These are phyloP conservation scores for Colletotrichum cuscutae DNA, from an alignment of 2,329 filamentous ascomycete genomes.

Conservation along the genomic window DNA sequence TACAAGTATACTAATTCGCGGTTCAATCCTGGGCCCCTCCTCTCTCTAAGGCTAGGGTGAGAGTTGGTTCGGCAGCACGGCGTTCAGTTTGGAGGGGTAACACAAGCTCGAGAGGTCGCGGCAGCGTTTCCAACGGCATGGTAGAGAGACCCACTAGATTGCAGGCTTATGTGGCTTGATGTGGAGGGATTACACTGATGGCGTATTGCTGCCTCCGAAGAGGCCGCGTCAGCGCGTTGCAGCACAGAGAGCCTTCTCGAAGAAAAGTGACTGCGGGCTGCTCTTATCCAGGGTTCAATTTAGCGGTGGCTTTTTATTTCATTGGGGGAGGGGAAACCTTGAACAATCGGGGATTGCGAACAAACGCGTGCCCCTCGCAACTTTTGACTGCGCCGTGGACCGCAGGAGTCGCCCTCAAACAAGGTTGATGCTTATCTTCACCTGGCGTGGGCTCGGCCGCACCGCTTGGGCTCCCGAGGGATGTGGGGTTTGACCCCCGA, in stretches of 20 bases:
- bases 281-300: not conserved
- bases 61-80: conserved; percentile 22
- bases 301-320: not conserved
- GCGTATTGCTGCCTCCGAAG: conserved; percentile 25
- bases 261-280: not conserved
- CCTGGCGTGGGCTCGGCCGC: conserved; percentile 21
- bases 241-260: conserved; percentile 23
- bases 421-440: conserved; percentile 32
- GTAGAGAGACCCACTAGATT: conserved; percentile 10
- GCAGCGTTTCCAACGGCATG: conserved; percentile 24
- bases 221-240: conserved; percentile 27
- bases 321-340: not conserved
- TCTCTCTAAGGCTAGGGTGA: conserved; percentile 17
- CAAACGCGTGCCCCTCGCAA: conserved; percentile 8
- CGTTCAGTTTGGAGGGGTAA: conserved; percentile 16
- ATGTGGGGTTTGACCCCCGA: not conserved
- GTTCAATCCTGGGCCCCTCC: conserved; percentile 2
- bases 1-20: conserved; percentile 8
- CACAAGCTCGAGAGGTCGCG: conserved; percentile 6
- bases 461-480: conserved; percentile 15
- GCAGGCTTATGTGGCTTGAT: conserved; percentile 2
- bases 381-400: conserved; percentile 5
- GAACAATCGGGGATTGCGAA: not conserved
- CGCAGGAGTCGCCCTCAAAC: conserved; percentile 2
- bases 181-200: conserved; percentile 2